Conservation (phyloP, 768 basidiomycete genomes). For the Mycena latifolia region DNA sequence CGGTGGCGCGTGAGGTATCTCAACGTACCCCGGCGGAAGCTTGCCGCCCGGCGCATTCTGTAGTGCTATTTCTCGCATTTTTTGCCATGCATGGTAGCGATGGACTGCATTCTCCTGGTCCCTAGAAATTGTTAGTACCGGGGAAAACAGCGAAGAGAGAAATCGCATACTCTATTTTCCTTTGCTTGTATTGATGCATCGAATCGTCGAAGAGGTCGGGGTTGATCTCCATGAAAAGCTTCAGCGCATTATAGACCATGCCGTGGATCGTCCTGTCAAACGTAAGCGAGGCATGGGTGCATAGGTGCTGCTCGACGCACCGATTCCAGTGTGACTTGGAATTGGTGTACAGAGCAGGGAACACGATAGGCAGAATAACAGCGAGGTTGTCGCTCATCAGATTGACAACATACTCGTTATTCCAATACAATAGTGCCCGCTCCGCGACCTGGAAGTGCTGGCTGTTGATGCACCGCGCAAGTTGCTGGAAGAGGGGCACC, state of each 20-base stretch:
- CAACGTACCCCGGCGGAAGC: constrained; percentile 78
- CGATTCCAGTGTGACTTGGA: constrained; percentile 99
- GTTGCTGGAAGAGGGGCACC: constrained; percentile 90
- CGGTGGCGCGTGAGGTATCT: constrained; percentile 78
- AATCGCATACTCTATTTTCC: constrained; percentile 80
- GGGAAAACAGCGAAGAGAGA: not conserved
- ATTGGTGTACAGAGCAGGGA: constrained; percentile 95
- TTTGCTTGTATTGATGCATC: constrained; percentile 93
- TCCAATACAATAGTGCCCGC: constrained; percentile 97
- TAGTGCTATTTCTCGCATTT: constrained; percentile 81
- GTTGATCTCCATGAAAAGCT: constrained; percentile 99
- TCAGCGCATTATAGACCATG: constrained; percentile 99
- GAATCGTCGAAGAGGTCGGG: constrained; percentile 95
- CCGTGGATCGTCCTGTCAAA: constrained; percentile 91
- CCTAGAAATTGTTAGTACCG: constrained; percentile 54
- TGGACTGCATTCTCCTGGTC: constrained; percentile 89
- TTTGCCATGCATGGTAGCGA: constrained; percentile 93
- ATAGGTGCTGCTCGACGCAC: constrained; percentile 59
- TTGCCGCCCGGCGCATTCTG: constrained; percentile 76
- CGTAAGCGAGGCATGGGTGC: constrained; percentile 20
- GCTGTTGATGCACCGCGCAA: constrained; percentile 97
- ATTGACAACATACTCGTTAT: constrained; percentile 99
- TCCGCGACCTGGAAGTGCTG: constrained; percentile 99
- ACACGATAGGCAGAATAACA: constrained; percentile 93
- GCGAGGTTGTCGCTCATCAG: constrained; percentile 97